Base-by-base conservation (phyloP, 2,329 filamentous ascomycete genomes). In the Neurospora crassa region DNA sequence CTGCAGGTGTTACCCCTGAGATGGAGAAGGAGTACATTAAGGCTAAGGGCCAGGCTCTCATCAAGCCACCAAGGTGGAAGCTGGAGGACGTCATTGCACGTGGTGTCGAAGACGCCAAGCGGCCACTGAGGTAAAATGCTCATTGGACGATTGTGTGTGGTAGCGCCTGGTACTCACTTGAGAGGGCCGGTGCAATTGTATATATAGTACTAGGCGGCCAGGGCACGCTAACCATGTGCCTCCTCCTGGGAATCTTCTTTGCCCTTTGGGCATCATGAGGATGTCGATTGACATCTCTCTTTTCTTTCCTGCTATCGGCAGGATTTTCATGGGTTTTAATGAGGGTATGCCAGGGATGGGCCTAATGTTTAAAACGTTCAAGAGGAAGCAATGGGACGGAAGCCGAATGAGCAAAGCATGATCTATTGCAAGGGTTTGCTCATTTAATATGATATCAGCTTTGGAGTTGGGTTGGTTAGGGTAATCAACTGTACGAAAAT, bases 21-120 rank as follows among this genome's bases (percentile, higher is more conserved):
- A 89, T 91, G 79, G 92, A 96, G 81, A 84, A 86, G 73, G 88
- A 92, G 77, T 89, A 89, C 86, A 84, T 86, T 71, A 86, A 85
- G 76, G 84, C 85, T 70, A 88, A 86, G 68, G 87, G 88, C 53
- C 87, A 92, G 74, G 91, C 93, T 74, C 89, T 96, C 70, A 85
- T 97, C 76, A 83, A 84, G 75, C 88, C 92, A 70, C 94, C 94
- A 12, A 86, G 94, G 75, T 97, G 94, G 94, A 86, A 85, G 74
- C 81, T 97, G n/a, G 89, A 94, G 71, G 93, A 97, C 73, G 90
- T 97, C 68, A 85, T 97, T 74, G 88, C 87, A 75, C 84, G 87
- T 70, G 77, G 78, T 29, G 79, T 76, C 68, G 74, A 78, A 20
- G 79, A 80, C 68, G 74, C 73, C 40, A 77, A 79, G 75, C 72